These are phyloP conservation scores for Russula sp. DNA, from an alignment of 768 basidiomycete genomes.

Conservation along the genomic window DNA sequence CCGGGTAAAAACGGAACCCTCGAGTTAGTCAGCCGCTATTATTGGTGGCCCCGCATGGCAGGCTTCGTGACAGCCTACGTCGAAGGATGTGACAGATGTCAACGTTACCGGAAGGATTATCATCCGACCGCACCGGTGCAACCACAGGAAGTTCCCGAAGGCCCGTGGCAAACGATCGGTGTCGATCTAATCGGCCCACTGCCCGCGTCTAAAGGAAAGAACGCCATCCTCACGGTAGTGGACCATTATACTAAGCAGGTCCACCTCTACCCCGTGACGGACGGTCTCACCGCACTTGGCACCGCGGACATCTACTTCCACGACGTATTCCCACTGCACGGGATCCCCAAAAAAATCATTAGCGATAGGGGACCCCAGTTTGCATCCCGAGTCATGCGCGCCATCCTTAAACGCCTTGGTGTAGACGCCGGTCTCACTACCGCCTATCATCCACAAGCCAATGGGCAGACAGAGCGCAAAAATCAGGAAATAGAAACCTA, in stretches of 20 bases:
- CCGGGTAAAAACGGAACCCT: neutral
- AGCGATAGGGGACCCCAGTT: constrained; percentile 22
- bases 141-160: constrained; percentile 8
- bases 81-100: constrained; percentile 27
- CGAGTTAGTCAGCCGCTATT: constrained; percentile 12
- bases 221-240: constrained; percentile 25
- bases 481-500: no score
- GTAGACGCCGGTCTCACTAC: no score
- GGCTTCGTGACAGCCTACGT: no score
- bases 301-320: constrained; percentile 20
- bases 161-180: constrained; percentile 25
- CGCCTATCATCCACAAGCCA: no score
- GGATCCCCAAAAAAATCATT: constrained; percentile 14
- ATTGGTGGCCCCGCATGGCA: constrained; percentile 27
- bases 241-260: constrained; percentile 30
- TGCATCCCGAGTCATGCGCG: constrained; percentile 6
- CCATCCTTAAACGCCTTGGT: constrained; percentile 18
- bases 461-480: no score
- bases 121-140: neutral
- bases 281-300: constrained; percentile 22
- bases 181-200: constrained; percentile 29
- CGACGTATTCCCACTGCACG: constrained; percentile 17
- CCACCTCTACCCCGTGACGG: constrained; percentile 26
- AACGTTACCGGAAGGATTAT: constrained; percentile 8
- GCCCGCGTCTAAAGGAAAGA: constrained; percentile 21